These are phyloP conservation scores for Albizia julibrissin DNA, from an alignment of 306 rosid genomes.

Conservation along the genomic window DNA sequence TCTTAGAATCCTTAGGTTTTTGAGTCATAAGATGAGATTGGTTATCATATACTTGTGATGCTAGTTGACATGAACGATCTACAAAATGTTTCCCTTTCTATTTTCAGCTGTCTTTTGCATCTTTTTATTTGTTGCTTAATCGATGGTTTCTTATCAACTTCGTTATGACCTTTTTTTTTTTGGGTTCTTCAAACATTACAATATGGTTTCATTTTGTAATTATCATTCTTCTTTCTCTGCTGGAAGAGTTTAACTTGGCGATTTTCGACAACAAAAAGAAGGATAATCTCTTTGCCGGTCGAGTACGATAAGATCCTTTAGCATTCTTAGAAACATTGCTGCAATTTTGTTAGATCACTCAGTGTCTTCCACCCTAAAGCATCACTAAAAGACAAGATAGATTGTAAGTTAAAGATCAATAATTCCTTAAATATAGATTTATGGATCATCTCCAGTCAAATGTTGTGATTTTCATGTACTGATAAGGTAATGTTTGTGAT, in stretches of 20 bases:
- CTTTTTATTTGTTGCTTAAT: neutral
- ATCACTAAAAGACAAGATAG: constrained; percentile 70
- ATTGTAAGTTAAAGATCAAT: constrained; percentile 58
- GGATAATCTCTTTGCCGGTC: too few species aligned
- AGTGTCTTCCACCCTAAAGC: constrained; percentile 73
- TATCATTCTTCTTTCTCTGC: too few species aligned
- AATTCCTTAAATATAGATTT: neutral
- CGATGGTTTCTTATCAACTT: neutral
- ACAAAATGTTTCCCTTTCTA: neutral
- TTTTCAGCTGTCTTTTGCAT: neutral
- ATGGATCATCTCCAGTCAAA: neutral
- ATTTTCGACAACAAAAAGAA: too few species aligned
- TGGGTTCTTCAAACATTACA: neutral
- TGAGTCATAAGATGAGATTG: neutral
- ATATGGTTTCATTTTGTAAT: too few species aligned
- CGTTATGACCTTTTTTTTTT: neutral
- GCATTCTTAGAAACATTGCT: neutral
- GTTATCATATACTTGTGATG: neutral
- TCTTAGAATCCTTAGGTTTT: neutral
- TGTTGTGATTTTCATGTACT: neutral
- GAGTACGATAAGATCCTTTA: constrained; percentile 43
- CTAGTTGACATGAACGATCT: neutral
- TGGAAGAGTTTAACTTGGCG: too few species aligned
- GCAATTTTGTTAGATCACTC: neutral
- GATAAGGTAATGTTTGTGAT: neutral